Percentiles rank a stretch among this genome's conserved stretches.
phyloP scores from a whole-genome alignment of 1,284 basidiomycete genomes.

The Boletus mariae region DNA sequence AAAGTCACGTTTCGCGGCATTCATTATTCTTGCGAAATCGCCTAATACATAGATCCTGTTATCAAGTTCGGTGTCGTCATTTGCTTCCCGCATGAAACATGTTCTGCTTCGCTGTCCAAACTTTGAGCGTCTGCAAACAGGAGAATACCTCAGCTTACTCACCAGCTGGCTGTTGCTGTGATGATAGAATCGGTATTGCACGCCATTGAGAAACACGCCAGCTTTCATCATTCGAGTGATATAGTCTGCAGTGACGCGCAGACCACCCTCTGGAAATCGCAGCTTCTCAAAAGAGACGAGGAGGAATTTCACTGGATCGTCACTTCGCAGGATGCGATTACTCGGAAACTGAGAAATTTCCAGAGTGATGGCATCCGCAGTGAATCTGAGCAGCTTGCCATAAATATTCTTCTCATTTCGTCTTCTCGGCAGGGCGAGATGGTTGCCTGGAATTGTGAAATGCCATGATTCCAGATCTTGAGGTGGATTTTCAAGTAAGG shows the following conservation, averaged over 20 bases:
- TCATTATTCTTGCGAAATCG: conserved; percentile 57
- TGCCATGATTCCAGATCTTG: conserved; percentile 50
- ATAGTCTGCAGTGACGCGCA: conserved; percentile 50
- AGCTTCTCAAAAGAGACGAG: conserved; percentile 51
- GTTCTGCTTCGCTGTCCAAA: conserved; percentile 50
- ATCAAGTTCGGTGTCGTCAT: conserved; percentile 53
- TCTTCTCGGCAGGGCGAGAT: conserved; percentile 26
- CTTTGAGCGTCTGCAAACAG: neutral
- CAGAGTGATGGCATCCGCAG: conserved; percentile 45
- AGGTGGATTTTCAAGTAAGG: conserved; percentile 40
- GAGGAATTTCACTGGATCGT: conserved; percentile 54
- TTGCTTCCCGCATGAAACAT: conserved; percentile 56
- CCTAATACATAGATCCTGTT: conserved; percentile 51
- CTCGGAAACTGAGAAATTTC: conserved; percentile 47
- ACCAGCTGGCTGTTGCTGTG: conserved; percentile 68
- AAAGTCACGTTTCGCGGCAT: conserved; percentile 54
- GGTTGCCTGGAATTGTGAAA: conserved; percentile 39
- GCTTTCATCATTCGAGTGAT: conserved; percentile 50
- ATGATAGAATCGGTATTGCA: conserved; percentile 63
- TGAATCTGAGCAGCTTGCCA: conserved; percentile 53
- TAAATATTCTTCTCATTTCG: conserved; percentile 25
- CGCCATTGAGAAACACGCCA: conserved; percentile 53
- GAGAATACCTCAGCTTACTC: conserved; percentile 12
- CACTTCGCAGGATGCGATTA: conserved; percentile 55
- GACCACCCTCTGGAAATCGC: conserved; percentile 47